These are phyloP conservation scores for Aspergillus quadrilineatus DNA, from an alignment of 2,329 filamentous ascomycete genomes.

Conservation along the genomic window DNA sequence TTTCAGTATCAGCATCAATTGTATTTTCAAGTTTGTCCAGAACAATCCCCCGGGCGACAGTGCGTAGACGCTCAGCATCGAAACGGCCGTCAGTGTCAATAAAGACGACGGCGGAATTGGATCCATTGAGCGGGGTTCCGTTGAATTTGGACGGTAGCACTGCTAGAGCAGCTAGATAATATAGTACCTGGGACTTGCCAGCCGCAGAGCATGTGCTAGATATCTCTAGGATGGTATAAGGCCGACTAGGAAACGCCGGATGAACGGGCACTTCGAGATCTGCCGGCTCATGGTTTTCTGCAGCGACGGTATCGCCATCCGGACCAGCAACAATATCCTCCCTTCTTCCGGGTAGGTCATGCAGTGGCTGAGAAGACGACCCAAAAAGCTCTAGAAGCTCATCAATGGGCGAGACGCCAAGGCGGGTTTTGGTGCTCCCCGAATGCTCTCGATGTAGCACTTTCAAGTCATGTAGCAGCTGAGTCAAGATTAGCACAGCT, in stretches of 20 bases:
- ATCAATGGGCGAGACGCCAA: constrained; percentile 52
- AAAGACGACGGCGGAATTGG: constrained; percentile 52
- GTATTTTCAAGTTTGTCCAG: constrained; percentile 12
- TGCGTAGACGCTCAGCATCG: constrained; percentile 48
- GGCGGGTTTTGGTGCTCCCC: constrained; percentile 18
- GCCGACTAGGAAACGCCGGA: constrained; percentile 4
- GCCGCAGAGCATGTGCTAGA: constrained; percentile 51
- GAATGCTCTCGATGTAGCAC: constrained; percentile 25
- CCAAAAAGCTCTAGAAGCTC: constrained; percentile 40
- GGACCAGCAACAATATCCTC: not conserved
- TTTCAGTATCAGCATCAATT: not conserved
- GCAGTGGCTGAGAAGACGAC: constrained; percentile 17
- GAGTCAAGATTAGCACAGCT: constrained; percentile 4
- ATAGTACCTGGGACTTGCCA: constrained; percentile 61
- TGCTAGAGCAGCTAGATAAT: constrained; percentile 53
- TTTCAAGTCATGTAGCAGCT: constrained; percentile 34
- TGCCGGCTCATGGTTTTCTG: not conserved
- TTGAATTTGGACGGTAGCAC: constrained; percentile 48
- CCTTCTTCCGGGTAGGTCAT: not conserved
- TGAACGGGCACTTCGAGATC: not conserved
- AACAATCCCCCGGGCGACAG: constrained; percentile 31
- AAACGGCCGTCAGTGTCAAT: constrained; percentile 59
- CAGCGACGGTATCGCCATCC: not conserved
- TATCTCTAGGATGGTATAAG: constrained; percentile 52
- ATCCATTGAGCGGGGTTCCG: constrained; percentile 42